These are phyloP conservation scores for Mycena rebaudengoi DNA, from an alignment of 768 basidiomycete species.

Conservation along the genomic window DNA sequence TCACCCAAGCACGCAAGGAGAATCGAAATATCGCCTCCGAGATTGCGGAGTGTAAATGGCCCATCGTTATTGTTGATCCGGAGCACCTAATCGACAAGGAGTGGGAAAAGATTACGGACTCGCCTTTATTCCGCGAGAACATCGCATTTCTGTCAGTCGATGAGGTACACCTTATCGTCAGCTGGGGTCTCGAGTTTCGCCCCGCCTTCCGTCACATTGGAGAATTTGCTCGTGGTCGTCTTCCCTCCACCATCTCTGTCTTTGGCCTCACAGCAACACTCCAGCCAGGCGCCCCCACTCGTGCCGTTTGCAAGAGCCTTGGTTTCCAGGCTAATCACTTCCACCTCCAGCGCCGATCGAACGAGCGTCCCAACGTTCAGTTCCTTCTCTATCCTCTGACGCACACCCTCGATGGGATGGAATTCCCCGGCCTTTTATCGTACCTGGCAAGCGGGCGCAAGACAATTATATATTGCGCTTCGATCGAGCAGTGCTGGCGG, in stretches of 20 bases:
- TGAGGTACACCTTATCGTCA: constrained; percentile 17
- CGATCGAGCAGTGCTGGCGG: constrained; percentile 18
- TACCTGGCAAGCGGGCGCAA: constrained; percentile 16
- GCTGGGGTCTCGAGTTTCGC: constrained; percentile 15
- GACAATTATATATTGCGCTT: constrained; percentile 21
- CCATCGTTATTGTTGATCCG: constrained; percentile 10
- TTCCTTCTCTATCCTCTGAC: constrained; percentile 1
- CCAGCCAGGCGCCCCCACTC: constrained; percentile 5
- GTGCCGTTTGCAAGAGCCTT: constrained; percentile 8
- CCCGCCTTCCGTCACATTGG: constrained; percentile 11
- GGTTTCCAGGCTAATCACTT: neutral
- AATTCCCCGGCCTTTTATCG: constrained; percentile 11
- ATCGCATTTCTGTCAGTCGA: neutral
- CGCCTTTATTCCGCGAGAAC: constrained; percentile 4
- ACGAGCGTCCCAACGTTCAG: constrained; percentile 17
- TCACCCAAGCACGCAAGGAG: constrained; percentile 6
- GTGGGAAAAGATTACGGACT: constrained; percentile 7
- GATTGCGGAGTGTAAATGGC: neutral
- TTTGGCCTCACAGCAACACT: constrained; percentile 16
- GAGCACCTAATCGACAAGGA: constrained; percentile 12
- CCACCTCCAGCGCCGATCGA: constrained; percentile 8
- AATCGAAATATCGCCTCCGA: neutral
- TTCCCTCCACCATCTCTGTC: constrained; percentile 7
- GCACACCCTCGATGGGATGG: constrained; percentile 3
- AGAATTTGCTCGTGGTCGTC: constrained; percentile 8